Base-by-base conservation (phyloP, 768 basidiomycete genomes). In the Serendipita sp. region DNA sequence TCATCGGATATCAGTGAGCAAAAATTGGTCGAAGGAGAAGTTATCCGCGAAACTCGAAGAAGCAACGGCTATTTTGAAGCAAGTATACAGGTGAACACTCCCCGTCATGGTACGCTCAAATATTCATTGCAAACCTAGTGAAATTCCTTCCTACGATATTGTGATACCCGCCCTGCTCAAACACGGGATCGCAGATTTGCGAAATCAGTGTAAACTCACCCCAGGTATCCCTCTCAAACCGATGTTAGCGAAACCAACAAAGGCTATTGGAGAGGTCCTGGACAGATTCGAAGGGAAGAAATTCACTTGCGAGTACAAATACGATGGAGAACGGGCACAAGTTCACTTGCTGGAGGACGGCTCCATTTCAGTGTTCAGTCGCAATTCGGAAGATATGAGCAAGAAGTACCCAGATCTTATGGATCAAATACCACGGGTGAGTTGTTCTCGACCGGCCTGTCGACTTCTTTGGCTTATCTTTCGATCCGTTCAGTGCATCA, bases 241-340 rank as follows among this genome's bases (percentile, higher is more conserved):
- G 14, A 99, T 99, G 96, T 78, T 99, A 60, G 96, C 96, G 16
- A 99, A 98, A 73, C 96, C 96, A 7, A 98, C 95, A 0, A 99
- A 99, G 73, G 96, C 96, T 2, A 98, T 99, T 67, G 86, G 90
- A 14, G 95, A 98, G 74, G 95, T 99, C 20, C 80, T 99, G 22
- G 95, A 99, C 74, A 78, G 93, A 63, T 99, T 98, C 69, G 96
- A 99, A 73, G 85, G 84, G 69, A 94, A 93, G 73, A 81, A 79
- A 61, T 98, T 99, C 71, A 97, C 96, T 7, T 98, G 94, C 74
- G 96, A 99, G 75, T 99, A 99, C 75, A 99, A 99, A 73, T 99
- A 99, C 67, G 96, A 99, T 66, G 96, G 96, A 4, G 96, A 99
- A 72, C 85, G 96, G 51, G 96, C 96, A 16, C 94, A 97, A 76